phyloP scores from a whole-genome alignment of 257 asterid species.

The Rauvolfia tetraphylla region DNA sequence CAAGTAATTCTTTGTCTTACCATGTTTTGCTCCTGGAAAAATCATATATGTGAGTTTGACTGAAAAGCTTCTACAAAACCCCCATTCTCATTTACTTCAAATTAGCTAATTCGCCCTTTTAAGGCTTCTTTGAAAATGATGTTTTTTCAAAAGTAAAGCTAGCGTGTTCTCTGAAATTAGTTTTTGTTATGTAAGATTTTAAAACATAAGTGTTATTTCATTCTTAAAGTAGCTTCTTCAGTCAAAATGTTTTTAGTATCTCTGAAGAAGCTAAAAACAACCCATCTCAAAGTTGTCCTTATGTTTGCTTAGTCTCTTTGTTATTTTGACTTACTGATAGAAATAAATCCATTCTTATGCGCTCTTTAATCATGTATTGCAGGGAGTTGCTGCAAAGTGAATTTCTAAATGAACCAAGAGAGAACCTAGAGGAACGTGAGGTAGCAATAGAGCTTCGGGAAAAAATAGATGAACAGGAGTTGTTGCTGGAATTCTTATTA shows the following conservation, averaged over 20 bases:
- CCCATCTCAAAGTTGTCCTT: neutral
- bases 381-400: conserved; percentile 92
- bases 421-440: conserved; percentile 73
- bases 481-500: conserved; percentile 76
- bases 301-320: neutral
- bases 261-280: neutral
- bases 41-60: neutral
- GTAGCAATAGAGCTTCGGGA: conserved; percentile 78
- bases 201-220: neutral
- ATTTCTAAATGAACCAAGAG: conserved; percentile 75
- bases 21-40: neutral
- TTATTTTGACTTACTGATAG: neutral
- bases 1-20: neutral
- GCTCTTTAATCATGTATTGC: conserved; percentile 15
- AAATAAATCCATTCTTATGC: conserved; percentile 19
- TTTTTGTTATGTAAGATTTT: neutral
- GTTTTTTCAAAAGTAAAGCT: neutral
- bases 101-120: neutral
- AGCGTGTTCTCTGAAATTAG: neutral
- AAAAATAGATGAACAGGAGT: conserved; percentile 80
- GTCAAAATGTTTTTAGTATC: neutral
- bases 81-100: neutral
- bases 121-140: neutral
- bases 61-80: neutral
- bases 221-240: neutral